phyloP scores from a whole-genome alignment of 495 filamentous ascomycete species.

The Penicillium fimorum region DNA sequence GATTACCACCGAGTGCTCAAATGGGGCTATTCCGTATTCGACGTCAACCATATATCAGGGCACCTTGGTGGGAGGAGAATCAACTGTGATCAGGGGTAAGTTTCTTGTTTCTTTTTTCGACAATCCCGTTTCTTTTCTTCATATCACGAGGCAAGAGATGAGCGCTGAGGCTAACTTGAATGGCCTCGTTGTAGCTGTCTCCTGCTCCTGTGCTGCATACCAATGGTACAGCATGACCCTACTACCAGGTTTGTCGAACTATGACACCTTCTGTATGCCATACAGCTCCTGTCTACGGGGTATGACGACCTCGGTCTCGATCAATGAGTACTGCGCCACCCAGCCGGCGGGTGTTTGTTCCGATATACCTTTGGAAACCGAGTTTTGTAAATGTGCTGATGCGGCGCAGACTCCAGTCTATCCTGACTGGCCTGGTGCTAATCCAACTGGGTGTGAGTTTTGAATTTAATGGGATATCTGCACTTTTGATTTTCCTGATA shows the following conservation, averaged over 20 bases:
- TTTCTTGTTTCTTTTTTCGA: neutral
- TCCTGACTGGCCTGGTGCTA: conserved; percentile 15
- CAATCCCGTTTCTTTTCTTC: neutral
- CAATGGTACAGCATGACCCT: conserved; percentile 29
- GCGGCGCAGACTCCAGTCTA: conserved; percentile 13
- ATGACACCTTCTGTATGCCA: conserved; percentile 32
- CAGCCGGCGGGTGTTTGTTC: neutral
- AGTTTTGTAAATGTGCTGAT: neutral
- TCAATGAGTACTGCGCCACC: conserved; percentile 10
- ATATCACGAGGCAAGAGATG: neutral
- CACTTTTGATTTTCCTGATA: neutral
- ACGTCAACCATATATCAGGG: conserved; percentile 27
- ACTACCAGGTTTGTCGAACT: conserved; percentile 3
- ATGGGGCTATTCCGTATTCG: conserved; percentile 23
- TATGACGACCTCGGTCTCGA: conserved; percentile 1
- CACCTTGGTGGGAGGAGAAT: conserved; percentile 19
- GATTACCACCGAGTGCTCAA: conserved; percentile 30
- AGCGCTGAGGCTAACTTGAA: neutral
- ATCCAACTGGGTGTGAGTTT: conserved; percentile 23
- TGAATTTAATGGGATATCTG: neutral
- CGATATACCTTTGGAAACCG: conserved; percentile 1
- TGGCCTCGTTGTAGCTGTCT: conserved; percentile 20
- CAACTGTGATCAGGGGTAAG: conserved; percentile 23
- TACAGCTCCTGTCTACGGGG: conserved; percentile 18
- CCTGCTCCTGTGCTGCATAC: conserved; percentile 22